phyloP scores from a whole-genome alignment of 352 stramenopile genomes.

The Phytophthora litchii region DNA sequence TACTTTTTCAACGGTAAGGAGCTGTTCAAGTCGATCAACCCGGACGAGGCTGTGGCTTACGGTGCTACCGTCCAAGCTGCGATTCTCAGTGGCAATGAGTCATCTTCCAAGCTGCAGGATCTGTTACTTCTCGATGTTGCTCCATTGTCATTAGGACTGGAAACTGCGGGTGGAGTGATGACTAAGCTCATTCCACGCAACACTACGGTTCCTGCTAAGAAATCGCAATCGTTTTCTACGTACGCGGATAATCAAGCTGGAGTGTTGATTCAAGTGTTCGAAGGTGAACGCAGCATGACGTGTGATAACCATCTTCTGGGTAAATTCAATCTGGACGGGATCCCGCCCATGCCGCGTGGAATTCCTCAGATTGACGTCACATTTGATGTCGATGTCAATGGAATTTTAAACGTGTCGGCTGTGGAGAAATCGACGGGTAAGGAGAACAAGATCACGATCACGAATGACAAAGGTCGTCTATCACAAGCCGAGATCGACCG shows the following conservation, averaged over 20 bases:
- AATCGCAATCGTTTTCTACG: conserved; percentile 89
- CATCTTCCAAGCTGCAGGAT: conserved; percentile 87
- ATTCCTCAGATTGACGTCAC: conserved; percentile 91
- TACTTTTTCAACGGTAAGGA: conserved; percentile 78
- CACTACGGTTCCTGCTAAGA: conserved; percentile 89
- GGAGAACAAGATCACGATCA: conserved; percentile 98
- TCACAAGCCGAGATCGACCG: conserved; percentile 97
- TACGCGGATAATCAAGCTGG: conserved; percentile 87
- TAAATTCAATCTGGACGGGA: conserved; percentile 88
- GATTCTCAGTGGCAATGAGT: conserved; percentile 64
- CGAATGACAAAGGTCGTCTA: conserved; percentile 97
- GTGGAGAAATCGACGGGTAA: conserved; percentile 96
- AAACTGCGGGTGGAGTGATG: conserved; percentile 91
- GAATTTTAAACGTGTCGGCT: conserved; percentile 95
- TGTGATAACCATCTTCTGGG: conserved; percentile 92
- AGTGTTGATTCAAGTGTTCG: conserved; percentile 91
- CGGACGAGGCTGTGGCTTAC: conserved; percentile 83
- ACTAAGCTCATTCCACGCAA: conserved; percentile 87
- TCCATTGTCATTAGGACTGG: conserved; percentile 85
- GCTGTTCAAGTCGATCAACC: conserved; percentile 82
- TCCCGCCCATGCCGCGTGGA: conserved; percentile 88
- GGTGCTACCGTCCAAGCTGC: conserved; percentile 76
- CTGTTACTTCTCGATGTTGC: conserved; percentile 90
- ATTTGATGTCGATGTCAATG: conserved; percentile 90
- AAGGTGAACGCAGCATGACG: conserved; percentile 95